Evolutionary conservation across 83 land plant species (phyloP).

Genomic region (Thuja plicata): DNA sequence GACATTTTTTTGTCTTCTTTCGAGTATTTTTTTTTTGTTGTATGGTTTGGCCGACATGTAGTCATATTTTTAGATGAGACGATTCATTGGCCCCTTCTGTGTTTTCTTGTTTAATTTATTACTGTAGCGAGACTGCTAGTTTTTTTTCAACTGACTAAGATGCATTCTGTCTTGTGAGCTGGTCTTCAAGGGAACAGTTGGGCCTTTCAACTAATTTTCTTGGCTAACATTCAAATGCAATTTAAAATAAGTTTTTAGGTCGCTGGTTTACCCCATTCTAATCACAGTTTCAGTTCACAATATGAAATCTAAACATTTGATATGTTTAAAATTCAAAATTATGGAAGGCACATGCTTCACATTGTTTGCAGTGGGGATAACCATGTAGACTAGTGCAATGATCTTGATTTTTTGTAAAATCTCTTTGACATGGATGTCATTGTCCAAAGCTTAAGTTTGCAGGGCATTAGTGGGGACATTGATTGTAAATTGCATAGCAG

Average conservation of each 20-base stretch:
- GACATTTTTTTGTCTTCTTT: not conserved
- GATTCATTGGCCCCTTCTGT: not conserved
- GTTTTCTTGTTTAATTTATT: not conserved
- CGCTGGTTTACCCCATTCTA: not conserved
- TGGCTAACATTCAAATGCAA: not conserved
- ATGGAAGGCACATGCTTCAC: not conserved
- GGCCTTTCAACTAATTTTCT: not conserved
- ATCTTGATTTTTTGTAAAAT: not conserved
- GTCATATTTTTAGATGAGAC: not conserved
- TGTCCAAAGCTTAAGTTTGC: not conserved
- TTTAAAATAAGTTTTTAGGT: not conserved
- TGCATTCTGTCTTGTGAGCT: not conserved
- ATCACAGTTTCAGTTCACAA: not conserved
- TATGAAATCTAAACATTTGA: not conserved
- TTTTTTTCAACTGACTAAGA: not conserved
- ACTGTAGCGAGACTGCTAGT: not conserved
- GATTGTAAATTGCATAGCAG: not conserved
- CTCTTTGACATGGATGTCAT: not conserved
- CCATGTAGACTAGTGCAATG: not conserved
- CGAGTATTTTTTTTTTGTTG: not conserved
- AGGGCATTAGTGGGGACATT: not conserved
- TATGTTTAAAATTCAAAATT: not conserved
- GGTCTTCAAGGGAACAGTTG: not conserved
- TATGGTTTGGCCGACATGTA: not conserved
- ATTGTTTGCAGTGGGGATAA: not conserved